Base-by-base conservation (phyloP, 176 grass and related monocot genomes). In the Aegilops bicornis region DNA sequence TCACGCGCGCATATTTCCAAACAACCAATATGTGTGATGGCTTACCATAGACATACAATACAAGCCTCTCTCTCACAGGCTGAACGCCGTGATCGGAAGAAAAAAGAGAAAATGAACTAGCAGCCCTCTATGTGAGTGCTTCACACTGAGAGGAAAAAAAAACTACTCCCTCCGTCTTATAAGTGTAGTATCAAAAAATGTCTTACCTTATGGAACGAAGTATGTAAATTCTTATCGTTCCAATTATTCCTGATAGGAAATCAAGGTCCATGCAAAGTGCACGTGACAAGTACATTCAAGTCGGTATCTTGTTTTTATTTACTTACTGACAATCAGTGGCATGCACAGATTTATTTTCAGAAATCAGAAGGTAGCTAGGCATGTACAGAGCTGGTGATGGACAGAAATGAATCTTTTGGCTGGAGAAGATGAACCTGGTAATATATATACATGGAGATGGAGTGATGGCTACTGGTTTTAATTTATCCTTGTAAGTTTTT, bases 381-480 rank as follows among this genome's bases (percentile, higher is more conserved):
- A 85, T 91, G 69, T 89, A 87, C 70, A 87, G 37, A 61, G 14
- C 40, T 73, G 60, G 9, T 61, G 43, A 84, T 11, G 14, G 11
- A 54, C n/a, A 50, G 42, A 52, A 10, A 82, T 61, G 35, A 88
- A 81, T 90, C 63, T 89, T 89, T 89, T 23, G 42, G 60, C 76
- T 32, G 62, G 76, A 40, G 15, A 69, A 40, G 11, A n/a, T 4
- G 16, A 79, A 79, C 62, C 64, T 64, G 79, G 50, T 62, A 54
- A 75, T 54, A 54, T 27, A 31, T 79, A 84, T 56, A 94, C 31
- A 42, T 30, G 19, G 64, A 78, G 54, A 23, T 14, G 8, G 54
- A 65, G 54, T 23, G 43, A 73, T 79, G 43, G 19, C 3, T 65
- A 33, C 31, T 35, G 40, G 73, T 69, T 32, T n/a, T n/a, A n/a